Conservation (phyloP, 2,329 filamentous ascomycete species). For the Fulvia fulva region DNA sequence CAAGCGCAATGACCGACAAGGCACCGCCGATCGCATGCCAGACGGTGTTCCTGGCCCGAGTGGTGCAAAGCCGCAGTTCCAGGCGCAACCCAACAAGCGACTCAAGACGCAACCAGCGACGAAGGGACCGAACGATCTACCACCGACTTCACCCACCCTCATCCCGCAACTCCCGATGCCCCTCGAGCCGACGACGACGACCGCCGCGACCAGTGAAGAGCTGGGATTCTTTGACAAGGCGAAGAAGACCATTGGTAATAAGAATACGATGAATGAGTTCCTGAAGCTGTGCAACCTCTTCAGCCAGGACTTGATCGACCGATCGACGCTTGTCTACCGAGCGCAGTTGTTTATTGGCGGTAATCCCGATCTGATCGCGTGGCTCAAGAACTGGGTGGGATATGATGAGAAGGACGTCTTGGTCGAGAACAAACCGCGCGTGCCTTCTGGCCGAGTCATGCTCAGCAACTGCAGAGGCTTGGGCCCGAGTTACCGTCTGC, state of each 20-base stretch:
- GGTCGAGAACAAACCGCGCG: slow-evolving; percentile 72
- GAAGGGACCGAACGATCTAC: slow-evolving; percentile 22
- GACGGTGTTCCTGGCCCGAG: slow-evolving; percentile 27
- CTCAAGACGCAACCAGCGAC: slow-evolving; percentile 51
- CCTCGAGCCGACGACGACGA: slow-evolving; percentile 68
- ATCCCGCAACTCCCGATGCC: slow-evolving; percentile 86
- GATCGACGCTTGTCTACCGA: slow-evolving; percentile 75
- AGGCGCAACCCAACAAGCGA: slow-evolving; percentile 52
- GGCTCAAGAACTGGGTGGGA: slow-evolving; percentile 79
- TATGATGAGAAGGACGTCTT: slow-evolving; percentile 72
- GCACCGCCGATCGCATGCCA: slow-evolving; percentile 41
- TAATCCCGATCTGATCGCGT: slow-evolving; percentile 82
- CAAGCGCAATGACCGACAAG: slow-evolving; percentile 63
- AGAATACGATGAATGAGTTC: slow-evolving; percentile 90
- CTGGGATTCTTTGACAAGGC: slow-evolving; percentile 92
- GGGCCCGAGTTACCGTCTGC: slow-evolving; percentile 87
- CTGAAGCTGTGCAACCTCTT: slow-evolving; percentile 95
- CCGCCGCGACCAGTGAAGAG: slow-evolving; percentile 77
- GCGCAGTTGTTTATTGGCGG: slow-evolving; percentile 81
- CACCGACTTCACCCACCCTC: slow-evolving; percentile 75
- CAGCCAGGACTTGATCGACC: slow-evolving; percentile 87
- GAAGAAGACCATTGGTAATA: slow-evolving; percentile 93
- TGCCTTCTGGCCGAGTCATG: slow-evolving; percentile 77
- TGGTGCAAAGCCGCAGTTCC: slow-evolving; percentile 19
- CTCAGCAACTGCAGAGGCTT: slow-evolving; percentile 93